A percentile compares a stretch with the other conserved stretches of the same genome.
Conservation (phyloP, 1,284 basidiomycete genomes). For the Cerrena zonata region DNA sequence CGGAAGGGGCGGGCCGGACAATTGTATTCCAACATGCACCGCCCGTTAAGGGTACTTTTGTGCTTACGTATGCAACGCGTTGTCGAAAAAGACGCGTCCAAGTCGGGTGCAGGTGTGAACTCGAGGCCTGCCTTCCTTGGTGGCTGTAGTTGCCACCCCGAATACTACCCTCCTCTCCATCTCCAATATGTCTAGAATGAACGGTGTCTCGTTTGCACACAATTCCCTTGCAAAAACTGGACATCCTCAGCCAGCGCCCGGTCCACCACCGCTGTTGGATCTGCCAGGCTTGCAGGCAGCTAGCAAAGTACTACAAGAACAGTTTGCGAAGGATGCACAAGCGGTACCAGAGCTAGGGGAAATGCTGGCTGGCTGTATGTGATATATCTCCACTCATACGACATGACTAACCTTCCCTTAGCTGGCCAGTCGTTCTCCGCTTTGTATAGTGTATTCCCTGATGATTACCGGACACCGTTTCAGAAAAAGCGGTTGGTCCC, state of each 20-base stretch:
- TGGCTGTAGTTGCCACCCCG: constrained; percentile 5
- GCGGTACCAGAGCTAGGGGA: constrained; percentile 70
- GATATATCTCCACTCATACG: not conserved
- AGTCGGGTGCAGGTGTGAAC: not conserved
- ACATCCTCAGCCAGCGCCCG: constrained; percentile 7
- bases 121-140: not conserved
- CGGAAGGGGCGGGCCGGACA: not conserved
- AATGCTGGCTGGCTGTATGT: constrained; percentile 50
- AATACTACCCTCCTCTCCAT: constrained; percentile 6
- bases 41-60: not conserved
- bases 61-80: constrained; percentile 3
- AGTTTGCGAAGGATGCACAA: constrained; percentile 65
- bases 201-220: constrained; percentile 3
- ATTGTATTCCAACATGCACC: not conserved
- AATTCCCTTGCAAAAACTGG: not conserved
- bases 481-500: constrained; percentile 70
- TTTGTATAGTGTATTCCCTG: constrained; percentile 71
- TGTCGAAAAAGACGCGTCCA: constrained; percentile 6
- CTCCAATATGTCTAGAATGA: constrained; percentile 2
- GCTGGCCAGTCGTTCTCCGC: constrained; percentile 63
- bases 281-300: constrained; percentile 59
- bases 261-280: constrained; percentile 44
- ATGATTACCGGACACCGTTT: constrained; percentile 75
- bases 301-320: constrained; percentile 59
- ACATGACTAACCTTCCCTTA: constrained; percentile 22